A percentile compares a stretch with the other conserved stretches of the same genome.
These are phyloP conservation scores for Geranomyces variabilis DNA, from an alignment of 192 early-diverging fungal genomes.

Conservation along the genomic window DNA sequence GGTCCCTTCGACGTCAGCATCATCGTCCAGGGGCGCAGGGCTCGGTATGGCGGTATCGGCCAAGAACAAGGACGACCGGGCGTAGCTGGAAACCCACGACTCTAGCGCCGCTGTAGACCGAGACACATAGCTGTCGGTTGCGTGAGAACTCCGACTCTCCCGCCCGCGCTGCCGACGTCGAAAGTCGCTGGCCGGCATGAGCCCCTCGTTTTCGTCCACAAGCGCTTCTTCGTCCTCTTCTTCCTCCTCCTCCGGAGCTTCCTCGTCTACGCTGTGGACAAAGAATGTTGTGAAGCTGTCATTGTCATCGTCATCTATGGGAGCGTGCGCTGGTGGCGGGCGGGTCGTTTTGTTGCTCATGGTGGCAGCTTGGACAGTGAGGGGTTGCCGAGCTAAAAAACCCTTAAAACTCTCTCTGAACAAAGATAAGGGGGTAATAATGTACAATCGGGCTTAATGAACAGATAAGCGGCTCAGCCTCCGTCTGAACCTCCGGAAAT, in stretches of 20 bases:
- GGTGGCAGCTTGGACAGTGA: no score
- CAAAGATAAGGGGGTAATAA: no score
- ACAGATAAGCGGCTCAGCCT: no score
- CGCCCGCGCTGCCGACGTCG: background rate
- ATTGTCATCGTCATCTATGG: background rate
- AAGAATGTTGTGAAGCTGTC: background rate
- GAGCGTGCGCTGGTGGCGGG: no score
- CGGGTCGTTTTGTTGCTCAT: no score
- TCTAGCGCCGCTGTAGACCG: slow-evolving; percentile 2
- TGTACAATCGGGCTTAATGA: no score
- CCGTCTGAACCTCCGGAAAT: no score
- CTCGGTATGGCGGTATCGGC: background rate
- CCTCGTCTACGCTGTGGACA: slow-evolving; percentile 3
- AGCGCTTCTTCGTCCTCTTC: background rate
- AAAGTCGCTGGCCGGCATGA: background rate
- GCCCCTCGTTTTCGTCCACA: background rate
- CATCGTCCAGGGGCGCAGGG: background rate
- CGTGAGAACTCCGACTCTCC: background rate
- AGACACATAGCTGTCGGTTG: background rate
- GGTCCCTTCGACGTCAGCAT: background rate
- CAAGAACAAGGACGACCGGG: slow-evolving; percentile 4
- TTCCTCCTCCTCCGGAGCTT: background rate
- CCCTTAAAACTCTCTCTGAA: no score
- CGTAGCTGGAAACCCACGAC: background rate
- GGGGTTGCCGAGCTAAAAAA: no score